Base-by-base conservation (phyloP, 139 green algal genomes). In the Chlamydomonas sp. region DNA sequence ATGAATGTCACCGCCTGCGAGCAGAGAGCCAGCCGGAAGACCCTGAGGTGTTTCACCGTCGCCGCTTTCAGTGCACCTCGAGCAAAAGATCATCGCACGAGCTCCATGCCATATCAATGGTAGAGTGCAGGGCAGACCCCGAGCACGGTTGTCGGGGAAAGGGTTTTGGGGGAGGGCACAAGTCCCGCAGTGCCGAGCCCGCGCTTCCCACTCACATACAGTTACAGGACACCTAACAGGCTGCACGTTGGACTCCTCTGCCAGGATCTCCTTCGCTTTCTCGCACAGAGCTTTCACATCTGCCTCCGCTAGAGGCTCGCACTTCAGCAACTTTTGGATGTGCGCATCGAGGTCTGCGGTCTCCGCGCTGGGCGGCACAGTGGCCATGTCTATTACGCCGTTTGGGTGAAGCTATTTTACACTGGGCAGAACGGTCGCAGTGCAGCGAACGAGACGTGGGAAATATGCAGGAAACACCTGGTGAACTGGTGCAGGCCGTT, bases 171-270 rank as follows among this genome's bases (percentile, higher is more conserved):
- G 31, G 31, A 49, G 31, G 31, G 31, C 31, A 49, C 31, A 49
- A 49, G 31, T 49, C 31, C 31, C 31, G 31, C 31, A 49, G 31
- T 49, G 31, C 31, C 31, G 31, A 49, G 31, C 31, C 31, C 31
- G 31, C 31, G 31, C 31, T 49, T 49, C 31, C 12, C 12, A 87
- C 86, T 81, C 71, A 90, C 98, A 99, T 0, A 99, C 96, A 68
- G 98, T 99, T 62, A 99, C 98, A 3, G 98, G 98, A 63, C 94
- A 97, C 31, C 93, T 93, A 2, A 99, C 98, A 20, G 97, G 94
- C 95, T 99, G 96, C 63, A 99, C 98, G 90, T 99, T 99, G 63
- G 78, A 93, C 92, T 99, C 98, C 81, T 98, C 91, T 10, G 94
- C 91, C 7, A 99, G 92, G n/a, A 99, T 97, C 86, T 98, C 96